These are phyloP conservation scores for Acanthamoeba lugdunensis DNA, from an alignment of 208 protist species.

Conservation along the genomic window DNA sequence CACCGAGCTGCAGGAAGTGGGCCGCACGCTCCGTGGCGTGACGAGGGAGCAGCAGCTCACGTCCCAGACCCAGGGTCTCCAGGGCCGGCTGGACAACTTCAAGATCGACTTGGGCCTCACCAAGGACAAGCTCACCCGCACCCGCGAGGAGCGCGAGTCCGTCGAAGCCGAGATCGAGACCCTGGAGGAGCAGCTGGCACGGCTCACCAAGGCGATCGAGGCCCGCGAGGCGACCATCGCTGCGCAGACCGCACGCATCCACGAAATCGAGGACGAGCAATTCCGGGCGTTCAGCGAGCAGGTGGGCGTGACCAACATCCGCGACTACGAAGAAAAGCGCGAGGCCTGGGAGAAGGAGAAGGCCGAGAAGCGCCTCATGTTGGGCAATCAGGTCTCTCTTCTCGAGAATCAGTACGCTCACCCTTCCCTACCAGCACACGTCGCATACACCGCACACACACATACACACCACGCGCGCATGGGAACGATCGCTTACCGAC, in stretches of 20 bases:
- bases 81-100: constrained; percentile 87
- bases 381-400: constrained; percentile 71
- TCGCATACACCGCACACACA: no score
- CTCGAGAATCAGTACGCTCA: constrained; percentile 45
- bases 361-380: constrained; percentile 80
- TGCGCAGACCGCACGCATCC: constrained; percentile 85
- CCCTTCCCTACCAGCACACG: neutral
- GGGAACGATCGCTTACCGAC: no score
- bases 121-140: constrained; percentile 71
- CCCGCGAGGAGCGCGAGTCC: constrained; percentile 82
- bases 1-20: constrained; percentile 66
- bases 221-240: constrained; percentile 24
- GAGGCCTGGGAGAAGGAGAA: constrained; percentile 80
- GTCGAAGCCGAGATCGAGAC: constrained; percentile 83
- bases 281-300: constrained; percentile 92
- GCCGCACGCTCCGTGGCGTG: constrained; percentile 12
- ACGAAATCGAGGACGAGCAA: constrained; percentile 88
- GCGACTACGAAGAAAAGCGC: constrained; percentile 90
- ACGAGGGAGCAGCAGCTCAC: constrained; percentile 58
- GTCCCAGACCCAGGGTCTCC: constrained; percentile 73
- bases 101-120: constrained; percentile 77
- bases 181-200: constrained; percentile 78
- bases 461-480: no score
- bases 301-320: constrained; percentile 91
- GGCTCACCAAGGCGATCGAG: constrained; percentile 71